Conservation (phyloP, 1,284 basidiomycete genomes). For the Peniophora sp. region DNA sequence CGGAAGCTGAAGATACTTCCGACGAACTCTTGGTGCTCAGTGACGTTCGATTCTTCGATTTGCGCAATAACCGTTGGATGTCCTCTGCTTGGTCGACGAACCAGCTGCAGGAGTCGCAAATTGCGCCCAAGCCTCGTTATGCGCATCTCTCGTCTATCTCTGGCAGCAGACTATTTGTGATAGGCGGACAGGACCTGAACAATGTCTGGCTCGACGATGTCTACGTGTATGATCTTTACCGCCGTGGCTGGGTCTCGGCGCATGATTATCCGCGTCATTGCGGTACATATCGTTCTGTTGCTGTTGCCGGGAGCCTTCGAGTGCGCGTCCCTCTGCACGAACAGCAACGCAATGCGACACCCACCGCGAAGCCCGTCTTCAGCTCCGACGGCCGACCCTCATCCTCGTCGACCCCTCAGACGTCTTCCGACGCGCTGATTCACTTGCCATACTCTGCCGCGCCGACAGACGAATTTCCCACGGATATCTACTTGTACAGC, state of each 20-base stretch:
- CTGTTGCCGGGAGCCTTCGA: constrained; percentile 60
- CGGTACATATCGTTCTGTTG: constrained; percentile 88
- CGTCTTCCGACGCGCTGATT: constrained; percentile 52
- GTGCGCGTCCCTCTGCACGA: constrained; percentile 68
- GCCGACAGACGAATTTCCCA: constrained; percentile 67
- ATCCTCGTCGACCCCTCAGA: constrained; percentile 29
- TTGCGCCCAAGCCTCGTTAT: constrained; percentile 75
- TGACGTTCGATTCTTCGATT: constrained; percentile 82
- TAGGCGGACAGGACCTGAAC: constrained; percentile 88
- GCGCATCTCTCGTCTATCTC: constrained; percentile 86
- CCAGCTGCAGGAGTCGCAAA: constrained; percentile 12
- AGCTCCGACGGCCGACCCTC: constrained; percentile 3
- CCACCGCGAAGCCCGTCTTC: constrained; percentile 7
- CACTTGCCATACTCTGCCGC: constrained; percentile 69
- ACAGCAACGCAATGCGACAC: constrained; percentile 21
- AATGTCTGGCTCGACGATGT: constrained; percentile 92
- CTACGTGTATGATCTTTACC: constrained; percentile 75
- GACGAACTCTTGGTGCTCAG: constrained; percentile 77
- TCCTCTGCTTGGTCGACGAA: constrained; percentile 30
- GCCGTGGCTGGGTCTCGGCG: constrained; percentile 69
- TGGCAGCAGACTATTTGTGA: constrained; percentile 79
- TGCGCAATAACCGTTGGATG: constrained; percentile 65
- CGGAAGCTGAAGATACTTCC: constrained; percentile 47
- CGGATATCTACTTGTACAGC: constrained; percentile 76
- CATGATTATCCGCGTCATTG: constrained; percentile 83